Percentiles rank a stretch among this genome's conserved stretches.
Evolutionary conservation across 202 grass and related monocot species (phyloP).

Genomic region (Carex arenaria): DNA sequence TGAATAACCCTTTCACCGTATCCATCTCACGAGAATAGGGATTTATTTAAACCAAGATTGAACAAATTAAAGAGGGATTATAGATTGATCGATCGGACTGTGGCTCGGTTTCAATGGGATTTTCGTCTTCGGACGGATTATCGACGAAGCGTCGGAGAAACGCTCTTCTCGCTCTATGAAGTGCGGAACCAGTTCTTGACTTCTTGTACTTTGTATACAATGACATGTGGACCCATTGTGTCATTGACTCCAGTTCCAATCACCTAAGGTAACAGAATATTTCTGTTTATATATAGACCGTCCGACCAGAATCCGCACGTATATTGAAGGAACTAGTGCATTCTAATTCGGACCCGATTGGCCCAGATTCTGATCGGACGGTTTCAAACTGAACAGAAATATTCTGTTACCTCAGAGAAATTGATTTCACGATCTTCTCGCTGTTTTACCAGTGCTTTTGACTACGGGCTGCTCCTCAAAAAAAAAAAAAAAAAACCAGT

Average conservation of each 20-base stretch:
- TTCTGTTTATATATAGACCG: no score
- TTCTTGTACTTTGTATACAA: neutral
- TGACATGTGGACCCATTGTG: constrained; percentile 5
- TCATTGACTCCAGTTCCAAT: neutral
- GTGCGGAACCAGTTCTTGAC: neutral
- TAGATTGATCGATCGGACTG: neutral
- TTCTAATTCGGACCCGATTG: no score
- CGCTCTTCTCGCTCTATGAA: neutral
- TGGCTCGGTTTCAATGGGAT: neutral
- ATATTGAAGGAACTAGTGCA: no score
- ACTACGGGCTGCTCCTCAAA: no score
- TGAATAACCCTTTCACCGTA: constrained; percentile 47
- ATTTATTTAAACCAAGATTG: neutral
- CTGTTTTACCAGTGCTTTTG: no score
- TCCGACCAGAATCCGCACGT: no score
- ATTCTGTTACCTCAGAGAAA: no score
- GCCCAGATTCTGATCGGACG: no score
- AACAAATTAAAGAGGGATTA: neutral
- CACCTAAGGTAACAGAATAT: no score
- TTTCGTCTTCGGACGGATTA: neutral
- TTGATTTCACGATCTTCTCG: no score
- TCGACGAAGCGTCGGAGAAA: constrained; percentile 1
- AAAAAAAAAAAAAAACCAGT: no score
- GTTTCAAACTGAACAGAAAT: no score
- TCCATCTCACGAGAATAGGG: constrained; percentile 35